Percentiles rank a stretch among this genome's conserved stretches.
These are phyloP conservation scores for Cercospora citrullina DNA, from an alignment of 2,329 filamentous ascomycete species.

Conservation along the genomic window DNA sequence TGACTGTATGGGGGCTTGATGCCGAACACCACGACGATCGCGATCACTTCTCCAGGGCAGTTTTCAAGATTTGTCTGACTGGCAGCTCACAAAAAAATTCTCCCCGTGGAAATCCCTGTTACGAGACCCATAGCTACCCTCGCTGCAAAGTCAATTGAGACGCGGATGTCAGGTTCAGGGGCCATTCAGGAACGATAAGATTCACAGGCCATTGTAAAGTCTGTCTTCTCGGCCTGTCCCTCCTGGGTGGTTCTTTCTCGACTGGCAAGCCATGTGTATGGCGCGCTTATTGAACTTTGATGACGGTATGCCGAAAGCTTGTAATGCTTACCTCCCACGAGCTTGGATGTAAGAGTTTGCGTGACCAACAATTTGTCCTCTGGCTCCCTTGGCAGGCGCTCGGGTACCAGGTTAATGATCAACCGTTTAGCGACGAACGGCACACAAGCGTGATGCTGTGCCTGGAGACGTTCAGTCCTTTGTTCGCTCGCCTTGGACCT, in stretches of 20 bases:
- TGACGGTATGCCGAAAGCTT: conserved; percentile 9
- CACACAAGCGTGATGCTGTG: not conserved
- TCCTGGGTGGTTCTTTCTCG: not conserved
- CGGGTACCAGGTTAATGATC: not conserved
- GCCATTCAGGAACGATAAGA: not conserved
- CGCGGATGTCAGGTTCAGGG: not conserved
- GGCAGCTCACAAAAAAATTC: not conserved
- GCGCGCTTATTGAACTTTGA: conserved; percentile 5
- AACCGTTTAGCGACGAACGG: not conserved
- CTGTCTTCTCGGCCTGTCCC: not conserved
- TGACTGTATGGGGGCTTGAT: not conserved
- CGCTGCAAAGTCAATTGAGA: conserved; percentile 2
- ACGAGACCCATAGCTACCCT: not conserved
- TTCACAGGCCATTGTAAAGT: not conserved
- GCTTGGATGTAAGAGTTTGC: not conserved
- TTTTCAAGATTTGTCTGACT: not conserved
- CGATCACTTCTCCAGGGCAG: not conserved
- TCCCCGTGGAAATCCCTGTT: not conserved
- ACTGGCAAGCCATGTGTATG: conserved; percentile 5
- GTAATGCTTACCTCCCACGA: not conserved
- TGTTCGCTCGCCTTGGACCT: not conserved
- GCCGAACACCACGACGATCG: not conserved
- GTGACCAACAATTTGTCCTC: not conserved
- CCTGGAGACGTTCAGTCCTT: not conserved
- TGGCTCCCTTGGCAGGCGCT: not conserved